Evolutionary conservation across 768 basidiomycete genomes (phyloP).

Genomic region (Russula emetica): DNA sequence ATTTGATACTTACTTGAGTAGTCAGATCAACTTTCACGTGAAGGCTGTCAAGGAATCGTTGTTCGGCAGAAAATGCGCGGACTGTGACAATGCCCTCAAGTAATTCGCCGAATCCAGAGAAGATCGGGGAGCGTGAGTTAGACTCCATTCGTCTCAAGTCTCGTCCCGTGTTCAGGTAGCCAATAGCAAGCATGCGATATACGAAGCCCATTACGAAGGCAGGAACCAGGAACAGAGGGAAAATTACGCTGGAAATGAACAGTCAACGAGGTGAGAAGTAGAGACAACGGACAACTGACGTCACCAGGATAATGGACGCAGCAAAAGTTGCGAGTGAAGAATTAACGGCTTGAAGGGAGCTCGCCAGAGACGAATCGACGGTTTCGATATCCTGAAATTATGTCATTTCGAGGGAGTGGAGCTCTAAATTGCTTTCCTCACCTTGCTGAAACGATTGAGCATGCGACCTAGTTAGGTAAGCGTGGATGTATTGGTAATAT

Average conservation of each 20-base stretch:
- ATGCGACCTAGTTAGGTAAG: slow-evolving; percentile 54
- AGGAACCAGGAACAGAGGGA: slow-evolving; percentile 80
- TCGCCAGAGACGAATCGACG: slow-evolving; percentile 68
- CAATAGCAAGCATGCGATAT: slow-evolving; percentile 65
- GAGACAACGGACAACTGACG: slow-evolving; percentile 39
- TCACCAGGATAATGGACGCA: slow-evolving; percentile 67
- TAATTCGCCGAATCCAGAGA: slow-evolving; percentile 76
- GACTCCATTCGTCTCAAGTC: slow-evolving; percentile 90
- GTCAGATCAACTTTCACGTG: slow-evolving; percentile 72
- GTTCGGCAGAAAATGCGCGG: slow-evolving; percentile 83
- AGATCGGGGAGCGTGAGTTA: slow-evolving; percentile 79
- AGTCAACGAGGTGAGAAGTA: slow-evolving; percentile 29
- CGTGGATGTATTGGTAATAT: slow-evolving; percentile 8
- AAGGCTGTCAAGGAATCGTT: slow-evolving; percentile 67
- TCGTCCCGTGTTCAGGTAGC: slow-evolving; percentile 74
- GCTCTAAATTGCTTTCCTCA: slow-evolving; percentile 27
- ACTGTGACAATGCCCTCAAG: slow-evolving; percentile 91
- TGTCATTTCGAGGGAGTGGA: not conserved
- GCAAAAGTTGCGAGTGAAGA: slow-evolving; percentile 72
- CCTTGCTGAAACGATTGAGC: slow-evolving; percentile 80
- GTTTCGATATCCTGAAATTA: slow-evolving; percentile 69
- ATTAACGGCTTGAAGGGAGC: slow-evolving; percentile 71
- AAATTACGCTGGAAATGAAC: slow-evolving; percentile 47
- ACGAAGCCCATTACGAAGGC: slow-evolving; percentile 67
- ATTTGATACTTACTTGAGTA: slow-evolving; percentile 50